Base-by-base conservation (phyloP, 73 alveolate genomes). In the Symbiodinium natans region DNA sequence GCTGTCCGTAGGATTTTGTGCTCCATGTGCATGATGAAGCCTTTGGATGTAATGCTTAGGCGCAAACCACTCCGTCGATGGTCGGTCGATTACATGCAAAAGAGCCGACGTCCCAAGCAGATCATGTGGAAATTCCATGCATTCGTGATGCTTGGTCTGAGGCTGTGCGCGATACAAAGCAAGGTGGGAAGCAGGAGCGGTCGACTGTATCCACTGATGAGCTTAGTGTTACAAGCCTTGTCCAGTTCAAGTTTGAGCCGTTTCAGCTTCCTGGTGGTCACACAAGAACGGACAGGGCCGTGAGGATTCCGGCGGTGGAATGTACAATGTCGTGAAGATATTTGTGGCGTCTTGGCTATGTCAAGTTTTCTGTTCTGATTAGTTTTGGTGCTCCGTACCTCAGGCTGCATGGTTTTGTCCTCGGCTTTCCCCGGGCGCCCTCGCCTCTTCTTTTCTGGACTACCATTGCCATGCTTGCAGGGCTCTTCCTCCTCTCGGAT, bases 291-390 rank as follows among this genome's bases (percentile, higher is more conserved):
- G n/a, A 17, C 80, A 21, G 63, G 39, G 41, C 46, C 52, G 23
- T 25, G 90, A 89, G 9, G 97, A 73, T 71, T 82, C 48, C 15
- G 97, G 97, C 17, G 86, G 94, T 59, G 39, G 97, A 52, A 68
- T 41, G 97, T 90, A 71, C 97, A 90, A 90, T 52, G 97, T 42
- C 40, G 97, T 90, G 52, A 90, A 90, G 97, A 90, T 90, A 33
- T 90, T 90, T 39, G 97, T 90, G 13, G 97, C 23, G 33, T 19
- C 43, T 83, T 39, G 71, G 83, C 82, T 46, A 27, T 41, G 21
- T 85, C 43, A 39, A 39, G 8, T 48, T 46, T 13, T 46, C n/a
- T n/a, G n/a, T n/a, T n/a, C n/a, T n/a, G n/a, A n/a, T n/a, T n/a
- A n/a, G n/a, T n/a, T n/a, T n/a, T n/a, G n/a, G n/a, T n/a, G n/a